phyloP scores from a whole-genome alignment of 2,329 filamentous ascomycete genomes.

The Pseudocercospora crystallina region DNA sequence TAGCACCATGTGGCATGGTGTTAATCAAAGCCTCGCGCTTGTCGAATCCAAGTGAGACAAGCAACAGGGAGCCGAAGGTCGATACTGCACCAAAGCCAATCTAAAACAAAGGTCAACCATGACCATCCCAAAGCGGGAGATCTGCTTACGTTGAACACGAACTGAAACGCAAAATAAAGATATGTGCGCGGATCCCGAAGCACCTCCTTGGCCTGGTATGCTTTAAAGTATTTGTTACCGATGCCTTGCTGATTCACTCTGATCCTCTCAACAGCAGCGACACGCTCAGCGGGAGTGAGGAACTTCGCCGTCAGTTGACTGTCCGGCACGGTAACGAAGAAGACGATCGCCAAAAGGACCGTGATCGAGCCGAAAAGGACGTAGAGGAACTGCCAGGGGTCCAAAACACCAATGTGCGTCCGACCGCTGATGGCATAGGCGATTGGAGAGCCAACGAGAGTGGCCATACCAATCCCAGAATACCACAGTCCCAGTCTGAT shows the following conservation, averaged over 20 bases:
- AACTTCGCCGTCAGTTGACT: conserved; percentile 45
- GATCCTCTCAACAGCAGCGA: conserved; percentile 8
- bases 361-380: conserved; percentile 4
- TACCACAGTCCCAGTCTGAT: conserved; percentile 65
- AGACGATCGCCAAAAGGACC: neutral
- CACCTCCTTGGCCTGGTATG: neutral
- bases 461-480: conserved; percentile 58
- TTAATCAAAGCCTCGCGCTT: too few relatives aligned
- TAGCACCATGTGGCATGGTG: too few relatives aligned
- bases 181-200: neutral
- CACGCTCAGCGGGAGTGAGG: conserved; percentile 34
- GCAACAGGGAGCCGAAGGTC: neutral
- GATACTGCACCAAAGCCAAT: neutral
- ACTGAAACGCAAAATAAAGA: neutral
- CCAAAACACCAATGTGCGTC: too few relatives aligned
- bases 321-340: conserved; percentile 1
- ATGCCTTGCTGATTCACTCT: conserved; percentile 3
- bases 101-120: too few relatives aligned
- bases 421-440: conserved; percentile 47
- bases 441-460: conserved; percentile 58
- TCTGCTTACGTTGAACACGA: neutral
- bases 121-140: too few relatives aligned
- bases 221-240: conserved; percentile 1
- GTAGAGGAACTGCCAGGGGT: conserved; percentile 53
- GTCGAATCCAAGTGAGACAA: neutral